phyloP scores from a whole-genome alignment of 805 yeast species.

The Wickerhamiella kurtzmanii region DNA sequence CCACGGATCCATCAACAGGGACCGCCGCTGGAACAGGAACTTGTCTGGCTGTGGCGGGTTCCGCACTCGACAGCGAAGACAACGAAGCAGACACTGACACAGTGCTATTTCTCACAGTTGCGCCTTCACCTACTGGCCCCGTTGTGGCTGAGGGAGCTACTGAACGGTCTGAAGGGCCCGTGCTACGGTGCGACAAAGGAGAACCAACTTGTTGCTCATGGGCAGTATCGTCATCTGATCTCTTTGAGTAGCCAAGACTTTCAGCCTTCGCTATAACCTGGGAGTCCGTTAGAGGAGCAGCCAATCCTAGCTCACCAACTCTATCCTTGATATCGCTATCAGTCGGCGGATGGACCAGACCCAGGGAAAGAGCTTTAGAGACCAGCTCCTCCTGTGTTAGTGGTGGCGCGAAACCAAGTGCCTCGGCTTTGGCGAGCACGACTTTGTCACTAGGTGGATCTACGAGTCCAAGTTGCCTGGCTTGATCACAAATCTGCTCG shows the following conservation, averaged over 20 bases:
- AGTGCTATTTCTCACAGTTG: too few species aligned
- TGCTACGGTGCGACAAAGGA: too few species aligned
- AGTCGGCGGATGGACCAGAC: conserved; percentile 9
- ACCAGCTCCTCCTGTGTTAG: conserved; percentile 6
- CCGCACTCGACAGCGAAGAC: background rate
- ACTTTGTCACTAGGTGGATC: conserved; percentile 25
- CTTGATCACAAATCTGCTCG: conserved; percentile 31
- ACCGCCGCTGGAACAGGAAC: background rate
- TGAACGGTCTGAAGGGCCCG: too few species aligned
- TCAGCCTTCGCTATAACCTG: conserved; percentile 14
- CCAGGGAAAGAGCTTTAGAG: conserved; percentile 8
- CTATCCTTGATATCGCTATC: conserved; percentile 4
- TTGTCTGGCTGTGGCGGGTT: background rate
- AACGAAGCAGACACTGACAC: background rate
- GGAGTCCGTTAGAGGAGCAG: conserved; percentile 5
- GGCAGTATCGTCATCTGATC: conserved; percentile 8
- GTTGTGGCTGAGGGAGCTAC: too few species aligned
- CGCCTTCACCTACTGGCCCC: too few species aligned
- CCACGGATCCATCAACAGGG: background rate
- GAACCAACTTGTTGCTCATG: too few species aligned
- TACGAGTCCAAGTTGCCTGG: conserved; percentile 22
- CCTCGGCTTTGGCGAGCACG: conserved; percentile 40
- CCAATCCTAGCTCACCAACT: conserved; percentile 12
- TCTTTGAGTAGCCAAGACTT: conserved; percentile 17
- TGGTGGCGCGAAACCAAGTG: conserved; percentile 47